phyloP scores from a whole-genome alignment of 495 filamentous ascomycete species.

The Aspergillus haitiensis region DNA sequence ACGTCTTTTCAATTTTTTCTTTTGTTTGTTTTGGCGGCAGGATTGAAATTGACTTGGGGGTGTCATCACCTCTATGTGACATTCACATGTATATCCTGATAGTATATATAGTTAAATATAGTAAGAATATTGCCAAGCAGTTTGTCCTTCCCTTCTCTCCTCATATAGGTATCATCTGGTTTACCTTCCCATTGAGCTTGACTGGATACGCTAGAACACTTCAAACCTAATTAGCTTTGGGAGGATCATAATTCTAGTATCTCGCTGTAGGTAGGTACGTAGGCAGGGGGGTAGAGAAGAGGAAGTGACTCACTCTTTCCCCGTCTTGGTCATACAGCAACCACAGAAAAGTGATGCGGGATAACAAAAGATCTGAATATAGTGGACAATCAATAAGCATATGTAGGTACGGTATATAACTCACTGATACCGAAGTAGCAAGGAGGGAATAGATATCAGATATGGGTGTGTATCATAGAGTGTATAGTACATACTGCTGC shows the following conservation, averaged over 20 bases:
- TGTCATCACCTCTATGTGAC: too few species aligned
- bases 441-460: neutral
- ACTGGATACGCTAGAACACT: constrained; percentile 58
- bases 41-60: too few species aligned
- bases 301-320: constrained; percentile 50
- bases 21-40: too few species aligned
- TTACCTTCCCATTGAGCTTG: constrained; percentile 54
- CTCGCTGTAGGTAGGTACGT: neutral
- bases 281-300: neutral
- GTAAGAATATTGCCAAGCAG: neutral
- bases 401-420: neutral
- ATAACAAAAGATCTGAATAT: constrained; percentile 54
- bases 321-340: constrained; percentile 56
- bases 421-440: neutral
- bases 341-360: constrained; percentile 60
- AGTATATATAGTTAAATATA: neutral
- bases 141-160: neutral
- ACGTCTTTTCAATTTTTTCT: too few species aligned
- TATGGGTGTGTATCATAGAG: neutral
- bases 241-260: neutral
- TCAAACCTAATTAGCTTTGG: constrained; percentile 15
- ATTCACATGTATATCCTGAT: too few species aligned
- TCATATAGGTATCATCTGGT: constrained; percentile 52
- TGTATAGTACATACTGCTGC: constrained; percentile 48
- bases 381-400: neutral